Conservation (phyloP, 306 rosid genomes). For the Cicer arietinum region DNA sequence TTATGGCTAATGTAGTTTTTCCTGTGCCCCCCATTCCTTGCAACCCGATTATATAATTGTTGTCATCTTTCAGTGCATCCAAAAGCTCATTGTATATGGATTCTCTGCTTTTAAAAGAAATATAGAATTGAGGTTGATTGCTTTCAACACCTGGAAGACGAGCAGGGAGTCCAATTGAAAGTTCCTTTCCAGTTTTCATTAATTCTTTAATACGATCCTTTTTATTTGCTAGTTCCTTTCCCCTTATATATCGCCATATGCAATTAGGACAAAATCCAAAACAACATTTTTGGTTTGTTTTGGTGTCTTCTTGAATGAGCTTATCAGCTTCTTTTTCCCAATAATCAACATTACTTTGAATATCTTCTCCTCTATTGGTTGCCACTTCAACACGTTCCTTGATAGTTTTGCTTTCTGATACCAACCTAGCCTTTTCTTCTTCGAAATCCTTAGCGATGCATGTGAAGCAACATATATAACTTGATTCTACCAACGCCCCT, state of each 20-base stretch:
- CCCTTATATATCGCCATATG: neutral
- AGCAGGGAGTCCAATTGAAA: neutral
- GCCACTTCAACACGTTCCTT: neutral
- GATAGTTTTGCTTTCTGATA: neutral
- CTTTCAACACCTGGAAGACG: neutral
- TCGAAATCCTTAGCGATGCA: neutral
- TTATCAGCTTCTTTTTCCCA: neutral
- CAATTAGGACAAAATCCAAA: conserved; percentile 12
- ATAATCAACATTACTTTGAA: fast-evolving
- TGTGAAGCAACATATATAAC: neutral
- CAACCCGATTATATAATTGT: conserved; percentile 16
- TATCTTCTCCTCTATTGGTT: neutral
- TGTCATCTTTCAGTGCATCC: conserved; percentile 7
- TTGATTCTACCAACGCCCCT: neutral
- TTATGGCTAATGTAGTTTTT: conserved; percentile 31
- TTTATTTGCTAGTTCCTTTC: conserved; percentile 14
- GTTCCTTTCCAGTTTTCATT: fast-evolving
- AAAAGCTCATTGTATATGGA: neutral
- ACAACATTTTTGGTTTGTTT: neutral
- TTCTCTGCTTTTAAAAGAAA: conserved; percentile 6
- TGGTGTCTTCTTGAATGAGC: conserved; percentile 7
- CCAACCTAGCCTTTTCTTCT: neutral
- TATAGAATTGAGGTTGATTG: neutral
- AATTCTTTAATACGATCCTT: neutral
- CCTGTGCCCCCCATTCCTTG: conserved; percentile 42